Evolutionary conservation across 2,329 filamentous ascomycete species (phyloP).

Genomic region (Pseudogymnoascus sp.): DNA sequence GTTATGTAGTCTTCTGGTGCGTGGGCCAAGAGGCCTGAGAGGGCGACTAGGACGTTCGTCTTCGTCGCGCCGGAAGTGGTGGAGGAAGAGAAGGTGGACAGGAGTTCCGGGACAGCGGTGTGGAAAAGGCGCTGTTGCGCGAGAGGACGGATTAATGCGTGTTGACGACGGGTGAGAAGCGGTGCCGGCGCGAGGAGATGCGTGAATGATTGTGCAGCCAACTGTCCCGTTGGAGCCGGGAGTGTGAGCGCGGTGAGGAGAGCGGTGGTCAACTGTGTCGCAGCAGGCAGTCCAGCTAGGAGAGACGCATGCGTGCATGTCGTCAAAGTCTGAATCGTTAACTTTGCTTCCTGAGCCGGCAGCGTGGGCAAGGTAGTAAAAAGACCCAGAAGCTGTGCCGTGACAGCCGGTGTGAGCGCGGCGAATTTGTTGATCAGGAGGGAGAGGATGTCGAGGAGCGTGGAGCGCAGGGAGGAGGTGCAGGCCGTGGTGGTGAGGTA

Average conservation of each 20-base stretch:
- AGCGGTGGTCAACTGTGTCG: slow-evolving; percentile 15
- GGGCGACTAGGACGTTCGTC: slow-evolving; percentile 23
- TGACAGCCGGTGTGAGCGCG: slow-evolving; percentile 13
- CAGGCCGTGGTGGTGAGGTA: background rate
- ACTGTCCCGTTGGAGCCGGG: slow-evolving; percentile 6
- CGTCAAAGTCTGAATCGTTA: slow-evolving; percentile 19
- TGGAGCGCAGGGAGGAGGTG: background rate
- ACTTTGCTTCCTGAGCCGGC: background rate
- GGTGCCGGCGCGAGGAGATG: slow-evolving; percentile 23
- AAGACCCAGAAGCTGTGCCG: slow-evolving; percentile 5
- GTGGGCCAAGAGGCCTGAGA: slow-evolving; percentile 22
- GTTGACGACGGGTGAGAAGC: slow-evolving; percentile 24
- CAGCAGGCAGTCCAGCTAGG: slow-evolving; percentile 17
- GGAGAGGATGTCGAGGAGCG: slow-evolving; percentile 22
- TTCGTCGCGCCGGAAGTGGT: slow-evolving; percentile 12
- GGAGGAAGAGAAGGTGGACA: slow-evolving; percentile 16
- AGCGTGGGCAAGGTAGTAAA: slow-evolving; percentile 15
- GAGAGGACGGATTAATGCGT: slow-evolving; percentile 23
- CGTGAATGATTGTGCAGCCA: slow-evolving; percentile 23
- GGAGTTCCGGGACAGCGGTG: slow-evolving; percentile 11
- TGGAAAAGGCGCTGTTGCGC: slow-evolving; percentile 20
- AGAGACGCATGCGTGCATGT: slow-evolving; percentile 24
- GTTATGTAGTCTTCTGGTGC: slow-evolving; percentile 16
- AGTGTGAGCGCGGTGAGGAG: slow-evolving; percentile 16
- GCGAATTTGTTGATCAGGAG: slow-evolving; percentile 27